phyloP scores from a whole-genome alignment of 1,139 yeast genomes.

The Lodderomyces parapsilosis region DNA sequence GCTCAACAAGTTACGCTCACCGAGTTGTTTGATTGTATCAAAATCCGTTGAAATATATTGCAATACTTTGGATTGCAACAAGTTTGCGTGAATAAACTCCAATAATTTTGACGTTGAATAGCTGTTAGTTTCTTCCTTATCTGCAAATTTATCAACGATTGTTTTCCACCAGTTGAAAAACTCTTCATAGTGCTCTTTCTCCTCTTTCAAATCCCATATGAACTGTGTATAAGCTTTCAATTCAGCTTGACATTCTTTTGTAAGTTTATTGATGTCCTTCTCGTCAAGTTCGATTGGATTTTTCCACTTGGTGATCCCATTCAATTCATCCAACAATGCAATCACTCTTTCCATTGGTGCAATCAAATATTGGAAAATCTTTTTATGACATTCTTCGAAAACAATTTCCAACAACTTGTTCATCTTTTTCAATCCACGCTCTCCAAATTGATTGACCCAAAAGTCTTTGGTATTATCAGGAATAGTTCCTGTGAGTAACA shows the following conservation, averaged over 20 bases:
- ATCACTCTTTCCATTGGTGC: constrained; percentile 59
- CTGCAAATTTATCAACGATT: constrained; percentile 31
- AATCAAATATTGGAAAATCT: constrained; percentile 49
- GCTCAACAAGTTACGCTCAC: neutral
- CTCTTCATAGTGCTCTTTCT: constrained; percentile 49
- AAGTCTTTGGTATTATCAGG: constrained; percentile 38
- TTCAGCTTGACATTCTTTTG: constrained; percentile 24
- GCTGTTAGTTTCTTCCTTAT: constrained; percentile 5
- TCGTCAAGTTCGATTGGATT: constrained; percentile 13
- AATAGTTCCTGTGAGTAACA: constrained; percentile 58
- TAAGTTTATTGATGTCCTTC: constrained; percentile 2
- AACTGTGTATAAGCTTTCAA: constrained; percentile 38
- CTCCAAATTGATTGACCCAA: constrained; percentile 59
- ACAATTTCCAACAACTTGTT: constrained; percentile 44
- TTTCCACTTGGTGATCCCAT: constrained; percentile 44
- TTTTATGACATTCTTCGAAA: constrained; percentile 49
- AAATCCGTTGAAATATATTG: constrained; percentile 19
- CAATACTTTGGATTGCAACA: constrained; percentile 26
- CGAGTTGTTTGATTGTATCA: constrained; percentile 2
- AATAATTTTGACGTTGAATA: constrained; percentile 23
- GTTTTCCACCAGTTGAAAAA: constrained; percentile 51
- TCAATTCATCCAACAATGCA: constrained; percentile 46
- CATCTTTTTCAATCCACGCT: constrained; percentile 65
- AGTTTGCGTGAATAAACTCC: constrained; percentile 27
- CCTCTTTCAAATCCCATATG: constrained; percentile 51